A percentile compares a stretch with the other conserved stretches of the same genome.
phyloP scores from a whole-genome alignment of 2,329 filamentous ascomycete genomes.

The Colletotrichum chlorophyti region DNA sequence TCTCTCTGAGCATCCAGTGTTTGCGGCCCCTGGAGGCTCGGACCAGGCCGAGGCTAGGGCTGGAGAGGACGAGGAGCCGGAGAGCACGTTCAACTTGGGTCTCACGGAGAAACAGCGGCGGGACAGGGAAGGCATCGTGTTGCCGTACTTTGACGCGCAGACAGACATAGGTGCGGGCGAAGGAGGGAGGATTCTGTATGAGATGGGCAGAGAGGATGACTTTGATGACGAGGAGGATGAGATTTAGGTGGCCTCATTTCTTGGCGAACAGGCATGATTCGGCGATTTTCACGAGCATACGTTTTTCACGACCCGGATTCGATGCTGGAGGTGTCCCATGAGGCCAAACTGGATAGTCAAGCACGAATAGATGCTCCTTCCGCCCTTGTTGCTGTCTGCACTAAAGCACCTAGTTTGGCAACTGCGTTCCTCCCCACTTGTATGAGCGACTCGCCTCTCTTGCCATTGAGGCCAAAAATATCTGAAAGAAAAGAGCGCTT shows the following conservation, averaged over 20 bases:
- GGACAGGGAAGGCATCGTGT: slow-evolving; percentile 85
- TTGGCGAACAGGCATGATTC: not conserved
- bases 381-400: no score
- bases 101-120: slow-evolving; percentile 89
- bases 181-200: slow-evolving; percentile 92
- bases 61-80: slow-evolving; percentile 57
- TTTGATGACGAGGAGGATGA: slow-evolving; percentile 97
- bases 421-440: no score
- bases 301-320: no score
- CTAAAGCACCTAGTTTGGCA: no score
- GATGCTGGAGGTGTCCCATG: no score
- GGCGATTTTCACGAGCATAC: not conserved
- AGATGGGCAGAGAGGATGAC: slow-evolving; percentile 95
- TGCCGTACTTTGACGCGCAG: slow-evolving; percentile 98
- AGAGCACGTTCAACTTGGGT: slow-evolving; percentile 84
- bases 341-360: no score
- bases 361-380: no score
- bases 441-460: no score
- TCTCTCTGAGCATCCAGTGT: slow-evolving; percentile 79
- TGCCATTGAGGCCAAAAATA: no score
- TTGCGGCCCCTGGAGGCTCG: slow-evolving; percentile 54
- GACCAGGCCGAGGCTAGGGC: slow-evolving; percentile 39
- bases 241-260: slow-evolving; percentile 56
- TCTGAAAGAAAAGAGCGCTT: no score
- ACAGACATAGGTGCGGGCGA: slow-evolving; percentile 79